A percentile compares a stretch with the other conserved stretches of the same genome.
Evolutionary conservation across 495 filamentous ascomycete species (phyloP).

Genomic region (Cairneyella variabilis): DNA sequence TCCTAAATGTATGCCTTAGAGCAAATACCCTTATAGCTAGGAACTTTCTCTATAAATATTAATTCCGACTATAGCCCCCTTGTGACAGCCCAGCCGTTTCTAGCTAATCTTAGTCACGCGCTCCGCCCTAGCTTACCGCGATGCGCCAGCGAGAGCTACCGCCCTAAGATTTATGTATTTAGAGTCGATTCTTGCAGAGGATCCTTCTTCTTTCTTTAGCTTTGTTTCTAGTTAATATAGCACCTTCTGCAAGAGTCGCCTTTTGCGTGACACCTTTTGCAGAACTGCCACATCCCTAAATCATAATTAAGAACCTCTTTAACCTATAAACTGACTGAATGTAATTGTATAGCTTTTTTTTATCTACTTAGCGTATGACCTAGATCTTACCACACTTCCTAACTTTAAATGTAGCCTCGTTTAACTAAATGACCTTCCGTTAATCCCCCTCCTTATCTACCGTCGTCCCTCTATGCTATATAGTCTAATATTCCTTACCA

Average conservation of each 20-base stretch:
- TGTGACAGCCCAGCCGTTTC: constrained; percentile 1
- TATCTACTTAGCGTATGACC: neutral
- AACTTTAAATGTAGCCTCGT: constrained; percentile 1
- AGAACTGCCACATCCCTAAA: no score
- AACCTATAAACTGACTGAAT: constrained; percentile 1
- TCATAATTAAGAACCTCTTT: constrained; percentile 2
- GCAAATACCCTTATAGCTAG: neutral
- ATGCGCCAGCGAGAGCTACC: no score
- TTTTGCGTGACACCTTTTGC: no score
- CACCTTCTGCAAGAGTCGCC: no score
- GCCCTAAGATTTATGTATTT: no score
- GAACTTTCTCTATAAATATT: constrained; percentile 4
- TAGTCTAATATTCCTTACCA: constrained; percentile 4
- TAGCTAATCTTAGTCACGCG: no score
- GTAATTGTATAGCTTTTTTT: neutral
- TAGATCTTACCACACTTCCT: neutral
- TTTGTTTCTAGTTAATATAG: no score
- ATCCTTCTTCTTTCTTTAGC: no score
- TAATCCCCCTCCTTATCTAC: constrained; percentile 2
- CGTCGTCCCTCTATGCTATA: neutral
- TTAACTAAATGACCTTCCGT: constrained; percentile 5
- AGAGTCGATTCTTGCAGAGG: no score
- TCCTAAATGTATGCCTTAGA: neutral
- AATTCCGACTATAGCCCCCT: neutral
- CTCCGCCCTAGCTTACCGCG: no score